Evolutionary conservation across 768 basidiomycete genomes (phyloP).

Genomic region (Amanita phalloides): DNA sequence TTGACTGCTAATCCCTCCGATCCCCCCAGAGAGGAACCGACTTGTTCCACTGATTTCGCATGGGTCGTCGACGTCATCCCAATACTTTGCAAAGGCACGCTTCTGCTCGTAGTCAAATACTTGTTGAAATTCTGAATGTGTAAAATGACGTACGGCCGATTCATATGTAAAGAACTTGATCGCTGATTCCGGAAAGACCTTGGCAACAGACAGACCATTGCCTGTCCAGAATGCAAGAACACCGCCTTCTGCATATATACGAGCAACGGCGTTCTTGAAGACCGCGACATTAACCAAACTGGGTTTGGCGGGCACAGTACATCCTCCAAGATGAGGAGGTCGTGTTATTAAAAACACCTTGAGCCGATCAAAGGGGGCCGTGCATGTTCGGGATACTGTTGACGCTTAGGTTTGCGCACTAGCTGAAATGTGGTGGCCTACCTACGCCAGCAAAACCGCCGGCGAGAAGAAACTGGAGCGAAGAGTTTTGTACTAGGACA

Average conservation of each 20-base stretch:
- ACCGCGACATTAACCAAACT: slow-evolving; percentile 46
- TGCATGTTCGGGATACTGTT: slow-evolving; percentile 88
- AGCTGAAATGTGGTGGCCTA: slow-evolving; percentile 38
- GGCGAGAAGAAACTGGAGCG: slow-evolving; percentile 84
- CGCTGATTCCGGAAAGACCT: slow-evolving; percentile 97
- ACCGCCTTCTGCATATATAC: slow-evolving; percentile 86
- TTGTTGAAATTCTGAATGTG: slow-evolving; percentile 1
- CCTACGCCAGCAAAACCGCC: slow-evolving; percentile 94
- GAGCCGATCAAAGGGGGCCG: slow-evolving; percentile 94
- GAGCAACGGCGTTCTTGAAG: slow-evolving; percentile 60
- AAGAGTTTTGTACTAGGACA: slow-evolving; percentile 57
- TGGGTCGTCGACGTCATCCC: slow-evolving; percentile 83
- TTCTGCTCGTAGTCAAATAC: slow-evolving; percentile 43
- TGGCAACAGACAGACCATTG: slow-evolving; percentile 84
- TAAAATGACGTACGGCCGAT: slow-evolving; percentile 55
- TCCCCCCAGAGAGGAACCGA: slow-evolving; percentile 90
- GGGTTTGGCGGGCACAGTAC: slow-evolving; percentile 30
- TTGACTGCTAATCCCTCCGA: slow-evolving; percentile 92
- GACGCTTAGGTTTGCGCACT: slow-evolving; percentile 11
- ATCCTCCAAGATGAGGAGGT: slow-evolving; percentile 58
- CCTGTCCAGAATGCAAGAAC: slow-evolving; percentile 96
- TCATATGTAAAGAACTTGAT: slow-evolving; percentile 98
- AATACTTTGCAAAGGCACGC: slow-evolving; percentile 86
- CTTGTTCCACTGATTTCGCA: slow-evolving; percentile 85
- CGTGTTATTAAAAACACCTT: slow-evolving; percentile 95